Evolutionary conservation across 495 filamentous ascomycete genomes (phyloP).

Genomic region (Penicillium turbatum): DNA sequence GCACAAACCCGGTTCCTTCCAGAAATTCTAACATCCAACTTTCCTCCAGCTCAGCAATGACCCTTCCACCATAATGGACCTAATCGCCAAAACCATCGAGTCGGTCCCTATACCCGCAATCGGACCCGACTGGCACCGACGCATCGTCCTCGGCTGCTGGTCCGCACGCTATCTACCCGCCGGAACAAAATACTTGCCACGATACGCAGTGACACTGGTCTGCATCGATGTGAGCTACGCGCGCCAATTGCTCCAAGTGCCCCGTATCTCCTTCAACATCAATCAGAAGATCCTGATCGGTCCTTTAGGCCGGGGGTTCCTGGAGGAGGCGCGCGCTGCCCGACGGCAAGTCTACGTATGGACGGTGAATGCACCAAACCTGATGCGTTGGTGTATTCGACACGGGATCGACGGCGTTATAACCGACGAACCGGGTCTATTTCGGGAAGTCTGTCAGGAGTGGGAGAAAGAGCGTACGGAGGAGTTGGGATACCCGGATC

Average conservation of each 20-base stretch:
- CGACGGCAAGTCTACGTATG: constrained; percentile 65
- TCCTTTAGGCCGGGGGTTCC: constrained; percentile 58
- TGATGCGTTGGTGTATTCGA: constrained; percentile 70
- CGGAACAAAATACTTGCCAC: constrained; percentile 57
- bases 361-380: constrained; percentile 73
- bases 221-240: constrained; percentile 67
- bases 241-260: constrained; percentile 57
- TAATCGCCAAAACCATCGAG: constrained; percentile 57
- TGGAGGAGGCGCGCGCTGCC: constrained; percentile 51
- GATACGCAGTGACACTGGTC: constrained; percentile 66
- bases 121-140: constrained; percentile 57
- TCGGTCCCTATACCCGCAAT: constrained; percentile 40
- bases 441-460: constrained; percentile 9
- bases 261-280: constrained; percentile 69
- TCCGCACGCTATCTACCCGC: constrained; percentile 61
- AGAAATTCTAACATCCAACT: constrained; percentile 2
- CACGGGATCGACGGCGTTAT: constrained; percentile 53
- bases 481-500: background rate
- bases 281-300: constrained; percentile 60
- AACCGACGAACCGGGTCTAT: constrained; percentile 50
- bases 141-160: constrained; percentile 79
- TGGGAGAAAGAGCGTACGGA: constrained; percentile 18
- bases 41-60: constrained; percentile 57
- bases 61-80: constrained; percentile 60
- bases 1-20: background rate